Base-by-base conservation (phyloP, 2,329 filamentous ascomycete species). In the Cryphonectria carpinicola region DNA sequence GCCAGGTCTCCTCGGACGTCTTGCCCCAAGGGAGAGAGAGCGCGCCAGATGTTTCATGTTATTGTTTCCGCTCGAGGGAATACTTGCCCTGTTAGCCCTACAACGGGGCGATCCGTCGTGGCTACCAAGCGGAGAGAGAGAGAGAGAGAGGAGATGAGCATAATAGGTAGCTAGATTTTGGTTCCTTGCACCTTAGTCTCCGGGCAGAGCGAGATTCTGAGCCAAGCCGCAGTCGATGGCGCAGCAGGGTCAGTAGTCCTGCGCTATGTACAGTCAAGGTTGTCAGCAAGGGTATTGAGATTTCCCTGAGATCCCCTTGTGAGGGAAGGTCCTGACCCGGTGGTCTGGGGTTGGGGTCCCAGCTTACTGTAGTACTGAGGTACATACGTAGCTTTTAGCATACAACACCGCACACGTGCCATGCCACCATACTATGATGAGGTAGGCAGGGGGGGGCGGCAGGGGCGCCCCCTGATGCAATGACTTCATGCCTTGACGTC, bases 401-500 rank as follows among this genome's bases (percentile, higher is more conserved):
- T n/a, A 49, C 37, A 39, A 39, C 37, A 11, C 37, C 0, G 10
- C 11, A 39, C 46, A 49, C 46, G 46, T 49, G 46, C 46, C 7
- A 49, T 49, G 22, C 17, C 17, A 19, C 22, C 22, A 49, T 49
- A 19, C 19, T 1, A 49, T n/a, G 17, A 22, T n/a, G 58, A 3
- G 14, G 32, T 61, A 32, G 58, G 19, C 35, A 35, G 58, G 35
- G 35, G 28, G 22, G 32, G 32, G 32, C 28, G 32, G 32, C 52
- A 39, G 37, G 37, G 37, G 37, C 3, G 8, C 37, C 52, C 58
- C 52, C 58, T 19, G 22, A 35, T 35, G 17, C 32, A 35, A 61
- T 61, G 58, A 61, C n/a, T n/a, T 61, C 58, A 61, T 61, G 58
- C 32, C 11, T 39, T 61, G 58, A 61, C 58, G 58, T 61, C 58